phyloP scores from a whole-genome alignment of 192 early-diverging fungal genomes.

The Coemansia sp. region DNA sequence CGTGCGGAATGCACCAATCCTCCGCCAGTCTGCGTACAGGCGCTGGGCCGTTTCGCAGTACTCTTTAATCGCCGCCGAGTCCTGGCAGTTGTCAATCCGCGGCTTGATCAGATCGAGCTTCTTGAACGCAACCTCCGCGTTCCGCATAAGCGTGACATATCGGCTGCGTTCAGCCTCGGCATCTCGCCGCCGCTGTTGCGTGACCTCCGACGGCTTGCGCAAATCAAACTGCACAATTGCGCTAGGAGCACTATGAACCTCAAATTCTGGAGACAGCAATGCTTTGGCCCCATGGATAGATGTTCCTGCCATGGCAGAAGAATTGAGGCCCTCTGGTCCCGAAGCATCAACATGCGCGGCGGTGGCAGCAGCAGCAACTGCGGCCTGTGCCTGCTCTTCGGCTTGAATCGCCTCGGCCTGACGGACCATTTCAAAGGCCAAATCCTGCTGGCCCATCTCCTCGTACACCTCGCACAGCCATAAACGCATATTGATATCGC shows the following conservation, averaged over 20 bases:
- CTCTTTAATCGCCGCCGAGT: slow-evolving; percentile 3
- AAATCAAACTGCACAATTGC: slow-evolving; percentile 7
- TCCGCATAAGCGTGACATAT: slow-evolving; percentile 31
- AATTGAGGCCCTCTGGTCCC: neutral
- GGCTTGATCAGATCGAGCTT: slow-evolving; percentile 29
- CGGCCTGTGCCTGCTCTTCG: neutral
- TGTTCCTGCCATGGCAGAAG: neutral
- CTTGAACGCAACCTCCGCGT: slow-evolving; percentile 32
- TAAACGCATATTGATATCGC: slow-evolving; percentile 56
- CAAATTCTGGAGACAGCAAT: neutral
- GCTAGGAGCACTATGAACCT: neutral
- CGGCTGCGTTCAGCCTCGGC: slow-evolving; percentile 29
- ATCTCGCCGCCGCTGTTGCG: slow-evolving; percentile 8
- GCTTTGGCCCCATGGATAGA: neutral
- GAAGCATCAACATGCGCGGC: neutral
- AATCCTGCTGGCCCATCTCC: slow-evolving; percentile 49
- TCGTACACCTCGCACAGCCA: slow-evolving; percentile 62
- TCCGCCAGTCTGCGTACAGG: slow-evolving; percentile 40
- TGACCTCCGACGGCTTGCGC: slow-evolving; percentile 21
- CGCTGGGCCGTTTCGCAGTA: slow-evolving; percentile 33
- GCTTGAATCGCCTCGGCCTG: slow-evolving; percentile 31
- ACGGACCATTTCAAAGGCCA: slow-evolving; percentile 39
- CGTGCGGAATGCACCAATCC: slow-evolving; percentile 31
- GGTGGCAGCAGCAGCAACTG: neutral
- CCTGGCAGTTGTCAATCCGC: slow-evolving; percentile 5